Conservation (phyloP, 371 early-diverging fungal genomes). For the Smittium culicis region DNA sequence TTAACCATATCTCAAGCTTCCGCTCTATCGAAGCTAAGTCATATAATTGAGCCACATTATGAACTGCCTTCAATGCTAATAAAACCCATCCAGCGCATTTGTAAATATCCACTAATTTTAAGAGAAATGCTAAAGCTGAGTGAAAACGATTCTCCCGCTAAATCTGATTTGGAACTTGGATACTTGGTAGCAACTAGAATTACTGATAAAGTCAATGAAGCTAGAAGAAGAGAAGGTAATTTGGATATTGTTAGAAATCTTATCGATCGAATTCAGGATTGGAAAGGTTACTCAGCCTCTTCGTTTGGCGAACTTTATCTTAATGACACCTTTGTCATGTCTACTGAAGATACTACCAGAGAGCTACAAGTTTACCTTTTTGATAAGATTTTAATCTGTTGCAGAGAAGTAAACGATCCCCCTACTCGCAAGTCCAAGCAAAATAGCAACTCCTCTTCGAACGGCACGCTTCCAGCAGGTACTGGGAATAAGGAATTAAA, state of each 20-base stretch:
- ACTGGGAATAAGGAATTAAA: slow-evolving; percentile 37
- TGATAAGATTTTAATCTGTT: slow-evolving; percentile 73
- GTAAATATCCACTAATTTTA: slow-evolving; percentile 80
- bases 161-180: slow-evolving; percentile 62
- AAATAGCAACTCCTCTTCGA: slow-evolving; percentile 26
- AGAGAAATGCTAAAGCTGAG: slow-evolving; percentile 68
- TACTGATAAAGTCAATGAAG: slow-evolving; percentile 82
- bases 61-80: slow-evolving; percentile 82
- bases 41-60: slow-evolving; percentile 68
- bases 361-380: slow-evolving; percentile 74
- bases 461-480: neutral
- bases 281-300: slow-evolving; percentile 53
- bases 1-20: slow-evolving; percentile 38
- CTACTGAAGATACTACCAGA: slow-evolving; percentile 55
- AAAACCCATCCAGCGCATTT: slow-evolving; percentile 93
- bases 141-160: slow-evolving; percentile 46
- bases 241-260: slow-evolving; percentile 57
- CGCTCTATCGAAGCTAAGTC: slow-evolving; percentile 39
- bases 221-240: slow-evolving; percentile 78
- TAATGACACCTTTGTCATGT: slow-evolving; percentile 65
- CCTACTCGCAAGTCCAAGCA: slow-evolving; percentile 35
- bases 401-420: slow-evolving; percentile 50
- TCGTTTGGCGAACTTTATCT: slow-evolving; percentile 70
- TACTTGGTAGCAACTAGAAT: slow-evolving; percentile 70
- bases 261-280: slow-evolving; percentile 64